Conservation (phyloP, 1,284 basidiomycete genomes). For the Ceratobasidium sp. region DNA sequence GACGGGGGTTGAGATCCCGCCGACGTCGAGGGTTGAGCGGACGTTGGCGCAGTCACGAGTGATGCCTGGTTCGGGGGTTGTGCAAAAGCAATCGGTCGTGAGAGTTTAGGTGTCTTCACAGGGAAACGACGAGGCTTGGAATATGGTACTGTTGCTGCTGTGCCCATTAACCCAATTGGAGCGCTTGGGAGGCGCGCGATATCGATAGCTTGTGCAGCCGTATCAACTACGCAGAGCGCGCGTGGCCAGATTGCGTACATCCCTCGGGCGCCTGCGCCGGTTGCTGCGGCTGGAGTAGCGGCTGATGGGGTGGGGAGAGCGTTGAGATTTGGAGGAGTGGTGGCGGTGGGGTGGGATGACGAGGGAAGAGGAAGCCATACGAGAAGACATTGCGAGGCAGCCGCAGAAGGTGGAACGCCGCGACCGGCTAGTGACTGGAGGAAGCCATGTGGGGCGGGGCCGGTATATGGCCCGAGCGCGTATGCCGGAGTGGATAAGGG, state of each 20-base stretch:
- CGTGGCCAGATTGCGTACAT: constrained; percentile 43
- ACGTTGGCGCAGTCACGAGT: not conserved
- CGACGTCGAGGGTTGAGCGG: not conserved
- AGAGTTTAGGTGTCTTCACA: constrained; percentile 5
- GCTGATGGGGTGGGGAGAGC: constrained; percentile 37
- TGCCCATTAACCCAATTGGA: constrained; percentile 7
- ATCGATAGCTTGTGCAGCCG: constrained; percentile 9
- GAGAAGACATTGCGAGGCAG: constrained; percentile 27
- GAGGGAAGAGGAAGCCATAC: constrained; percentile 39
- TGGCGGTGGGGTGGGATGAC: not conserved
- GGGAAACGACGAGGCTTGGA: constrained; percentile 30
- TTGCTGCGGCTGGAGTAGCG: constrained; percentile 37
- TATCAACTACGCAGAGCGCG: constrained; percentile 32
- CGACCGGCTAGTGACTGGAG: constrained; percentile 33
- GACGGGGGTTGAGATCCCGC: not conserved
- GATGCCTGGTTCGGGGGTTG: not conserved
- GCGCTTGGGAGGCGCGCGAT: constrained; percentile 14
- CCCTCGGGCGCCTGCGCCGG: constrained; percentile 42
- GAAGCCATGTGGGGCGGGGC: constrained; percentile 39
- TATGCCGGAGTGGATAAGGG: constrained; percentile 29
- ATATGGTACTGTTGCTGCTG: not conserved
- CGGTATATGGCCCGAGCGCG: constrained; percentile 29
- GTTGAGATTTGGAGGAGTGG: constrained; percentile 26
- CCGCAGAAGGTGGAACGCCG: constrained; percentile 38
- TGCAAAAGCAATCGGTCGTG: constrained; percentile 19